Conservation (phyloP, 1,284 basidiomycete genomes). For the Ustilago tritici region DNA sequence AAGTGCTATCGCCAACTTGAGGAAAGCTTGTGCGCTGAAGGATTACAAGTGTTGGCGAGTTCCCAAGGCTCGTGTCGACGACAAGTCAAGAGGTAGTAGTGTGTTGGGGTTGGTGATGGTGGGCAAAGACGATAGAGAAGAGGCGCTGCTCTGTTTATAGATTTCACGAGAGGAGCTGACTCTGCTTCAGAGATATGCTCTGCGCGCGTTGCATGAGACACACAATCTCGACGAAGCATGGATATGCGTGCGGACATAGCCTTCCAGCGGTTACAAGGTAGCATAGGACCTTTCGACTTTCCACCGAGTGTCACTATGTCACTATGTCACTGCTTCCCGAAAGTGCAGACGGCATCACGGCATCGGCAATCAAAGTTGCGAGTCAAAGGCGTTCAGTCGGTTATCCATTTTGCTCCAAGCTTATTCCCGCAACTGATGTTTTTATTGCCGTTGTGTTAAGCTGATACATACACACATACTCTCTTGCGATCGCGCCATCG, state of each 20-base stretch:
- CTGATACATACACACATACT: too few species aligned
- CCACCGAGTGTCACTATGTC: background rate
- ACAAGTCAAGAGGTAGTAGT: background rate
- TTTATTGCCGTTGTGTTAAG: constrained; percentile 3
- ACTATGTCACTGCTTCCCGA: background rate
- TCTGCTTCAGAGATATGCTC: background rate
- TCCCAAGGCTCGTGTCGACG: background rate
- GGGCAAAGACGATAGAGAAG: background rate
- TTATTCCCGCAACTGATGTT: background rate
- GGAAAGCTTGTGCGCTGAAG: background rate
- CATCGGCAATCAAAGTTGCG: constrained; percentile 42
- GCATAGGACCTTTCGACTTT: background rate
- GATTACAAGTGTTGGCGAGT: background rate
- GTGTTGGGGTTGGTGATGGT: background rate
- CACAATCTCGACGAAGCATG: background rate
- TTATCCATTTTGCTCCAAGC: constrained; percentile 4
- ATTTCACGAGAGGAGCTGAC: background rate
- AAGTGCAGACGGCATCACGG: constrained; percentile 17
- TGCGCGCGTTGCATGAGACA: constrained; percentile 5
- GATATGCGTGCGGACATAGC: background rate
- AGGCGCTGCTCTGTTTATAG: background rate
- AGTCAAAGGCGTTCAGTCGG: constrained; percentile 4
- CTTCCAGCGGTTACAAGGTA: background rate
- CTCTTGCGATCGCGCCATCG: too few species aligned
- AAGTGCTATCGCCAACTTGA: background rate